A percentile compares a stretch with the other conserved stretches of the same genome.
Conservation (phyloP, 257 asterid species). For the Solanum lycopersicoides region DNA sequence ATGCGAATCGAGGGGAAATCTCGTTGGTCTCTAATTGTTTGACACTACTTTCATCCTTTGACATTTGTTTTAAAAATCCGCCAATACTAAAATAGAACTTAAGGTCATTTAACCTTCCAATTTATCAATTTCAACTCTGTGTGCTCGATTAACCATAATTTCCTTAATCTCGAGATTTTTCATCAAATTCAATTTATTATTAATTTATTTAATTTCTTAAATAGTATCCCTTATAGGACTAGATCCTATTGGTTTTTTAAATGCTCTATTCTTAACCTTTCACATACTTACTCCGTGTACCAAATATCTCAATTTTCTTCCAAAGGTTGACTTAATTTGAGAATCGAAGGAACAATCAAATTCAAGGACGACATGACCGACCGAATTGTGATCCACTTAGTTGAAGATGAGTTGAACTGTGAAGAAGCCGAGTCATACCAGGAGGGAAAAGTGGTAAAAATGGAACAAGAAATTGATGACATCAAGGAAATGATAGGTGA, state of each 20-base stretch:
- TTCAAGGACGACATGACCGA: background rate
- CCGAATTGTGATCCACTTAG: background rate
- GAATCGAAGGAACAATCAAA: background rate
- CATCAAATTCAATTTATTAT: background rate
- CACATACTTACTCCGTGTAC: background rate
- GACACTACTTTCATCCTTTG: background rate
- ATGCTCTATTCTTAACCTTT: background rate
- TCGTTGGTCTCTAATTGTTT: background rate
- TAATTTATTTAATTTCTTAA: background rate
- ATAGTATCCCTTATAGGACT: background rate
- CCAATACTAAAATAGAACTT: background rate
- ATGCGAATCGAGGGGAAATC: background rate
- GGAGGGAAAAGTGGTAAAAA: background rate
- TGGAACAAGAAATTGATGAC: background rate
- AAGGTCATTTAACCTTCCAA: background rate
- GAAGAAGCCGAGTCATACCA: background rate
- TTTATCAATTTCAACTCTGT: background rate
- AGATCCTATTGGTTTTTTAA: background rate
- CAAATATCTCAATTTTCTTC: background rate
- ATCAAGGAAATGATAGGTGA: background rate
- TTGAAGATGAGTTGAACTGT: background rate
- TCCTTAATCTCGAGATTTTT: background rate
- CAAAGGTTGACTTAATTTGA: background rate
- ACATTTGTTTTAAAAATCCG: fast-evolving
- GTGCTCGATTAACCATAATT: background rate